Percentiles rank a stretch among this genome's conserved stretches.
Evolutionary conservation across 495 filamentous ascomycete genomes (phyloP).

Genomic region (Aspergillus asperescens): DNA sequence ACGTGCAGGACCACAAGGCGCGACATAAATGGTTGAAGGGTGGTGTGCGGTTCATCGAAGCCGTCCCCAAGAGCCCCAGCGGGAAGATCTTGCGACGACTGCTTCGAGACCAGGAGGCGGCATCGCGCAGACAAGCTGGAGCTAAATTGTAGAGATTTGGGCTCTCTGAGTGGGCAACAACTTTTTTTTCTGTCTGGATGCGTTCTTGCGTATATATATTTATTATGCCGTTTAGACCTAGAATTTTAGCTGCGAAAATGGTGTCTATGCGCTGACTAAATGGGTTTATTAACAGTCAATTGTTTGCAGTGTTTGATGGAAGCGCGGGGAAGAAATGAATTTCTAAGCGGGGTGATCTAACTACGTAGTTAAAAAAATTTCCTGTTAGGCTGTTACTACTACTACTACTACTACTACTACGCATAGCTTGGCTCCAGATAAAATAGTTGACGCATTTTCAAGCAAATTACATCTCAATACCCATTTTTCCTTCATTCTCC

Average conservation of each 20-base stretch:
- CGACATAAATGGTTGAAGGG: constrained; percentile 87
- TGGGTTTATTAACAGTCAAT: not conserved
- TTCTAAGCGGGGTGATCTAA: constrained; percentile 39
- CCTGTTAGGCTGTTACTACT: no score
- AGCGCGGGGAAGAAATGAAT: constrained; percentile 35
- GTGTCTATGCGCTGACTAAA: not conserved
- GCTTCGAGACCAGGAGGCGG: constrained; percentile 75
- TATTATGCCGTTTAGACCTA: constrained; percentile 1
- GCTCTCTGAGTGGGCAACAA: not conserved
- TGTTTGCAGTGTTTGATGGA: constrained; percentile 35
- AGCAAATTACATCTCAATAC: no score
- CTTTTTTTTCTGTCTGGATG: not conserved
- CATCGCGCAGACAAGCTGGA: constrained; percentile 57
- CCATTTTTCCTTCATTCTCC: no score
- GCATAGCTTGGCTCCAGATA: not conserved
- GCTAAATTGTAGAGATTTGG: constrained; percentile 47
- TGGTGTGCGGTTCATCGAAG: constrained; percentile 70
- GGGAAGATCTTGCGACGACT: constrained; percentile 86
- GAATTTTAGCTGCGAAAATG: not conserved
- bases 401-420: no score
- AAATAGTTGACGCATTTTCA: not conserved
- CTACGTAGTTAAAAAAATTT: no score
- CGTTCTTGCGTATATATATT: constrained; percentile 1
- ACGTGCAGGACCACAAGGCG: constrained; percentile 79
- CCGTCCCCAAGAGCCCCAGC: constrained; percentile 82